Evolutionary conservation across 805 yeast species (phyloP), one percentile per base, ranked within the genome.

Genomic region (Ogataea populi-albae): DNA sequence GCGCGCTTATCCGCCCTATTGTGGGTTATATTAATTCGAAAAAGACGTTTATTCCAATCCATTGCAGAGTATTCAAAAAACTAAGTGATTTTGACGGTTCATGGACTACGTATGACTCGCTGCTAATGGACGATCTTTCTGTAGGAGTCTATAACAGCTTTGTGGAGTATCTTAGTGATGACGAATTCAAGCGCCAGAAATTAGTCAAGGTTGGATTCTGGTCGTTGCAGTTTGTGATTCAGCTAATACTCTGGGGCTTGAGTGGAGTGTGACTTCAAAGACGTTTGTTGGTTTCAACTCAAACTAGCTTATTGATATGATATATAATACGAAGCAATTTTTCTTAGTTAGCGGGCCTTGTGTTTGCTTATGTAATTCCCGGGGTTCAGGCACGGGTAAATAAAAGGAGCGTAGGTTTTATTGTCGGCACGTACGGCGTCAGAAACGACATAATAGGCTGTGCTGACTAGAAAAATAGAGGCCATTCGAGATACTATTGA

Each of bases 91-190:
- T 93, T 57, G 88, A 86, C 50, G 98, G 98, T 0, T 77, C 95
- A 6, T 93, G 98, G 98, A 91, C 98, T 1, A 70, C 87, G 3
- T 93, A 88, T 59, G 98, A 93, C 57, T 82, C 93, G 18, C 68
- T 82, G 34, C 66, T 93, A 41, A 87, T 91, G 95, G 93, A 85
- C 54, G 97, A 91, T 54, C 69, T 93, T 33, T 82, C 93, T 19
- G 80, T 80, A 20, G 94, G 86, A 47, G 93, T 91, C 4, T 91
- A 91, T 60, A 88, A 87, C 47, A 88, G 93, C 12, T 87, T 93
- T 62, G 96, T 81, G 3, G 74, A 80, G 28, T 89, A 89, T 52
- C 95, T 87, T 15, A 82, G 82, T 8, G 94, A 93, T 58, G 97
- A 93, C 47, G 85, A 86, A 47, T 77, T 78, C 23, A 68, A 93